phyloP scores from a whole-genome alignment of 176 grass and related monocot genomes.

The Elymus sibiricus region DNA sequence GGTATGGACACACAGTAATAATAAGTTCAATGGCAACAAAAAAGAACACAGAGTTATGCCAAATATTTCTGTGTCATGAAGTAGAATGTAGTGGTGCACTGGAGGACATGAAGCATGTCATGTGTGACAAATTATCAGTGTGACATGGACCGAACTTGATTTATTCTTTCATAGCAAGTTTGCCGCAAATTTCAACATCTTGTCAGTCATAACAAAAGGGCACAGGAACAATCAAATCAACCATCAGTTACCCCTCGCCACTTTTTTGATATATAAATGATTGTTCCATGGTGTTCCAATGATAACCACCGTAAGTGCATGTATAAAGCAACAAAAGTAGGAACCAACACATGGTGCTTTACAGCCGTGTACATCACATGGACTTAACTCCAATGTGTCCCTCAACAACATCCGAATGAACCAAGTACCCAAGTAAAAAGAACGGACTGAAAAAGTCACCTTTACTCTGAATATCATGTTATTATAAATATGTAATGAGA shows the following conservation, averaged over 20 bases:
- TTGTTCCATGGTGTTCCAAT: constrained; percentile 15
- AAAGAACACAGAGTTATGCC: background rate
- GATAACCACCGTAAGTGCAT: constrained; percentile 33
- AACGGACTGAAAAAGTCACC: background rate
- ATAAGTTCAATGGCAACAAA: background rate
- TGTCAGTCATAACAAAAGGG: constrained; percentile 1
- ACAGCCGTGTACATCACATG: constrained; percentile 33
- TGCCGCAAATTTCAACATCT: constrained; percentile 11
- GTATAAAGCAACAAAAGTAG: constrained; percentile 15
- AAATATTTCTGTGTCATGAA: background rate
- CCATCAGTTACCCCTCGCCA: constrained; percentile 19
- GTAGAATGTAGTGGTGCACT: background rate
- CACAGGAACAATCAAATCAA: background rate
- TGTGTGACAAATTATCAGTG: background rate
- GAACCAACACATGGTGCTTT: constrained; percentile 15
- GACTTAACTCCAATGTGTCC: background rate
- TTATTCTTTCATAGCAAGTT: background rate
- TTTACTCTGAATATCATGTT: constrained; percentile 13
- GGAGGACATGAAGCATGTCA: background rate
- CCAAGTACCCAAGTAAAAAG: constrained; percentile 20
- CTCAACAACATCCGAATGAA: constrained; percentile 17
- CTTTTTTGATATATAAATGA: constrained; percentile 21
- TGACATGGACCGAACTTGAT: background rate
- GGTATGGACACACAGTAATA: background rate
- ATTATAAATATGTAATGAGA: background rate